phyloP scores from a whole-genome alignment of 495 filamentous ascomycete genomes.

The Podospora pseudopauciseta region DNA sequence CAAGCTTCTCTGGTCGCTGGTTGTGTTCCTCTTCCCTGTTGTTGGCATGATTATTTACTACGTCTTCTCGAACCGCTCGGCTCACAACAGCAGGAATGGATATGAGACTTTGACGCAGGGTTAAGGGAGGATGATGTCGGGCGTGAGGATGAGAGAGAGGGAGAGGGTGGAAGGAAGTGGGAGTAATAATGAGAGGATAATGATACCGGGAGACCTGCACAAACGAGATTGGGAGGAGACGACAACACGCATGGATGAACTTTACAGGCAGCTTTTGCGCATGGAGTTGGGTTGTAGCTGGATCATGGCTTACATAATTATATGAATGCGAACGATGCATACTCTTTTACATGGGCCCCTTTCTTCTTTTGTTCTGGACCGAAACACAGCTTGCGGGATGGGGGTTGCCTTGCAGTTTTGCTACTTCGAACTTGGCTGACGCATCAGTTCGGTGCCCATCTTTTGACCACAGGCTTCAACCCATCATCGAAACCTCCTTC shows the following conservation, averaged over 20 bases:
- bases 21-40: constrained; percentile 52
- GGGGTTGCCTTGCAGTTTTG: too few species aligned
- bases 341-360: neutral
- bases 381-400: too few species aligned
- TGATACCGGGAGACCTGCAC: neutral
- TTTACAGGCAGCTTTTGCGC: neutral
- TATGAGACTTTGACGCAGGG: constrained; percentile 43
- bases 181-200: neutral
- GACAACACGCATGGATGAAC: neutral
- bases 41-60: constrained; percentile 50
- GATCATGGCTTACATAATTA: neutral
- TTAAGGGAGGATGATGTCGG: neutral
- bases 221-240: neutral
- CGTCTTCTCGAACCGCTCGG: constrained; percentile 49
- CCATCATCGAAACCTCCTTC: constrained; percentile 5
- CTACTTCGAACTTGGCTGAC: too few species aligned
- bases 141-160: neutral
- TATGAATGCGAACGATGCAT: neutral
- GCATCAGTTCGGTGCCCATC: neutral
- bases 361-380: too few species aligned
- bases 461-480: neutral
- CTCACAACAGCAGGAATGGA: constrained; percentile 38
- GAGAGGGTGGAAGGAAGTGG: too few species aligned
- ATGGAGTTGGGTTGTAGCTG: neutral
- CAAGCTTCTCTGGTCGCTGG: constrained; percentile 50